Conservation (phyloP, 495 filamentous ascomycete genomes). For the Penicillium bovifimosum region DNA sequence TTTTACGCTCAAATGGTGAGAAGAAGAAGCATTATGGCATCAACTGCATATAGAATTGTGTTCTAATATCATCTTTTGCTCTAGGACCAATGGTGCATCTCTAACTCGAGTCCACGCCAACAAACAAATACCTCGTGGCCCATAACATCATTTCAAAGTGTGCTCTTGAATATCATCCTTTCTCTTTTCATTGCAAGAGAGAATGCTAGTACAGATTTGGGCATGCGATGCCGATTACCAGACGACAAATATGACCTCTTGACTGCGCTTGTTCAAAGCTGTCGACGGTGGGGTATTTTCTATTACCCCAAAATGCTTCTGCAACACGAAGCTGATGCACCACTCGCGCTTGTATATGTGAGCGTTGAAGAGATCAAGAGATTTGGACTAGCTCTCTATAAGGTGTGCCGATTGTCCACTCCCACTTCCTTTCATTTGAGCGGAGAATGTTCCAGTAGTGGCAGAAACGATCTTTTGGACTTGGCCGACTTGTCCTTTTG, state of each 20-base stretch:
- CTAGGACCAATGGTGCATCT: constrained; percentile 9
- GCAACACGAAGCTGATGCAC: constrained; percentile 5
- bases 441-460: not conserved
- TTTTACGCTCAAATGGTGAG: constrained; percentile 18
- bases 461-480: constrained; percentile 7
- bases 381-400: constrained; percentile 20
- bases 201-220: constrained; percentile 1
- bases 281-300: constrained; percentile 14
- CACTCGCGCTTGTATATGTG: constrained; percentile 15
- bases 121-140: constrained; percentile 8
- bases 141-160: constrained; percentile 18
- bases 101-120: not conserved
- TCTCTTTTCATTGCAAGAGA: constrained; percentile 10
- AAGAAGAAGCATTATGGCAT: too few relatives aligned
- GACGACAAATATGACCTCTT: constrained; percentile 9
- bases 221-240: constrained; percentile 6
- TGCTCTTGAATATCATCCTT: constrained; percentile 19
- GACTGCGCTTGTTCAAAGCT: constrained; percentile 11
- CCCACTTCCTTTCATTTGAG: not conserved
- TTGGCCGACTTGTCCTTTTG: constrained; percentile 14
- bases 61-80: not conserved
- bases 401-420: constrained; percentile 9
- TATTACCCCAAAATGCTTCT: constrained; percentile 20
- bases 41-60: not conserved
- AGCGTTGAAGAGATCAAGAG: constrained; percentile 20